phyloP scores from a whole-genome alignment of 495 filamentous ascomycete species.

The Viridothelium virens region DNA sequence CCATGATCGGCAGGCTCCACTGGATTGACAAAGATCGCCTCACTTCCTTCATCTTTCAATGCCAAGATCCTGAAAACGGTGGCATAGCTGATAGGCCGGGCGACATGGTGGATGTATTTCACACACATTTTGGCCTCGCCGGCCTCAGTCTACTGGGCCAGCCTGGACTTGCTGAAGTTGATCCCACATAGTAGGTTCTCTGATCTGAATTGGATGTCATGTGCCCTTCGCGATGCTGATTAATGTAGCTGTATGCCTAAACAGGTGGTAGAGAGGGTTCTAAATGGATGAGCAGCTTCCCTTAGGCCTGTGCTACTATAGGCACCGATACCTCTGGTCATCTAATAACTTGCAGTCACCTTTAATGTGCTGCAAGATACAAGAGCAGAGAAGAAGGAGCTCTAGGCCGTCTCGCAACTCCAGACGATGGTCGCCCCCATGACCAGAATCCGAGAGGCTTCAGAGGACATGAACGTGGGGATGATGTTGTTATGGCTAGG shows the following conservation, averaged over 20 bases:
- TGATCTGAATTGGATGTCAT: conserved; percentile 8
- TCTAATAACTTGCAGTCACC: conserved; percentile 61
- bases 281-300: conserved; percentile 12
- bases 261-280: conserved; percentile 25
- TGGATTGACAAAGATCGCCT: conserved; percentile 85
- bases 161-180: conserved; percentile 68
- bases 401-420: neutral
- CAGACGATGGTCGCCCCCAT: neutral
- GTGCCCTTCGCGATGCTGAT: conserved; percentile 9
- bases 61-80: conserved; percentile 73
- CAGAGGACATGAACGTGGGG: neutral
- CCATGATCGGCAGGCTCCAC: conserved; percentile 77
- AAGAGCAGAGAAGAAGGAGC: conserved; percentile 60
- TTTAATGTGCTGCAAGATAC: conserved; percentile 56
- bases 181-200: conserved; percentile 71
- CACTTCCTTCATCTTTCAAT: conserved; percentile 69
- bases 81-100: conserved; percentile 87
- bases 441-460: neutral
- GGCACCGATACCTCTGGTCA: conserved; percentile 49
- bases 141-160: conserved; percentile 76
- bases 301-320: neutral
- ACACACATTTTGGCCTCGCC: conserved; percentile 82
- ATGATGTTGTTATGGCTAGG: too few species aligned
- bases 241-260: conserved; percentile 35
- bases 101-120: conserved; percentile 95